phyloP scores from a whole-genome alignment of 2,329 filamentous ascomycete species.

The Penicillium hesseltinei region DNA sequence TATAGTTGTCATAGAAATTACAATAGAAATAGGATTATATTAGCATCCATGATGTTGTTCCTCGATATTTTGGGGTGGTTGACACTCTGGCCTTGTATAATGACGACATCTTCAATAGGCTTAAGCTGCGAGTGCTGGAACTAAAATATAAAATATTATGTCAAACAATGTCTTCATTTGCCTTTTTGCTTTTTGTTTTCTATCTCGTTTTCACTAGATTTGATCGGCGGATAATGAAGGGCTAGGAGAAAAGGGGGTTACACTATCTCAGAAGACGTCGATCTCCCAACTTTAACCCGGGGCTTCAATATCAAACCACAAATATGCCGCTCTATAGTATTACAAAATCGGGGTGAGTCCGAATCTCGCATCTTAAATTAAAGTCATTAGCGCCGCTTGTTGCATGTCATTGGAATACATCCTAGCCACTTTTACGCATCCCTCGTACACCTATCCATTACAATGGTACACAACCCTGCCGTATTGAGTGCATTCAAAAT shows the following conservation, averaged over 20 bases:
- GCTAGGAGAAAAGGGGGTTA: background rate
- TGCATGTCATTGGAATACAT: background rate
- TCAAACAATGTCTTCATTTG: background rate
- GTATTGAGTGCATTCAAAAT: background rate
- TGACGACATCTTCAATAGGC: background rate
- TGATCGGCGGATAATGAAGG: background rate
- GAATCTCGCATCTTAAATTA: background rate
- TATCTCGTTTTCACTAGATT: background rate
- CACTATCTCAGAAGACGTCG: background rate
- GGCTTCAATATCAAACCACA: background rate
- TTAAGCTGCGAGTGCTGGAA: background rate
- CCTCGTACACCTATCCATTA: background rate
- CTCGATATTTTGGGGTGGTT: background rate
- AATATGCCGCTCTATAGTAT: background rate
- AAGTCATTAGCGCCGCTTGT: background rate
- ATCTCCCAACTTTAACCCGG: background rate
- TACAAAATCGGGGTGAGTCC: background rate
- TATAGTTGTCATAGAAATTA: background rate
- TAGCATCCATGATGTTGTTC: background rate
- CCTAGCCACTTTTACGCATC: background rate
- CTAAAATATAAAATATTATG: background rate
- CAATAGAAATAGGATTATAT: background rate
- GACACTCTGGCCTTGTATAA: background rate
- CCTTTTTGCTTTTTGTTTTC: background rate
- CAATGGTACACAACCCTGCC: background rate